phyloP scores from a whole-genome alignment of 345 rosid genomes.

The Syzygium grande region DNA sequence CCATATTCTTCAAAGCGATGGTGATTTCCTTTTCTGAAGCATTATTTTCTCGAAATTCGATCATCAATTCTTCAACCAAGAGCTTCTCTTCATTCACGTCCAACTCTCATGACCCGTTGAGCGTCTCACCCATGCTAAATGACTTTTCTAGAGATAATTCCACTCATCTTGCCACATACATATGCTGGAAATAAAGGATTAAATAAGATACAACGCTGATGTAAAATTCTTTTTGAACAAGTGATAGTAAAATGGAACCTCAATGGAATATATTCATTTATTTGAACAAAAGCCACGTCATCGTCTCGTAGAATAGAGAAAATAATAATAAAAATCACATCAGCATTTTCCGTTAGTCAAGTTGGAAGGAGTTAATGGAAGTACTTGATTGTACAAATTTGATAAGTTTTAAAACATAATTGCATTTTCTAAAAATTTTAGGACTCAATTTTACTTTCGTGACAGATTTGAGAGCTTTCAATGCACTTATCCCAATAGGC shows the following conservation, averaged over 20 bases:
- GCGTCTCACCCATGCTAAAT: slow-evolving; percentile 2
- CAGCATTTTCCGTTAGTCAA: background rate
- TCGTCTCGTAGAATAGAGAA: no score
- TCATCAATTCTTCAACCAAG: background rate
- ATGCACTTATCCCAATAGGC: background rate
- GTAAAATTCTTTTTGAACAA: background rate
- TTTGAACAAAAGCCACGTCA: background rate
- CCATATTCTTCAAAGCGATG: slow-evolving; percentile 12
- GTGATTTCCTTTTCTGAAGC: background rate
- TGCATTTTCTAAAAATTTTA: no score
- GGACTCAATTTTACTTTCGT: no score
- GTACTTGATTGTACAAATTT: no score
- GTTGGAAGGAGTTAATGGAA: no score
- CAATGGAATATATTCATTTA: background rate
- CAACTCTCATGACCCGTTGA: background rate
- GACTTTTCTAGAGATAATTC: slow-evolving; percentile 3
- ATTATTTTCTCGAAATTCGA: background rate
- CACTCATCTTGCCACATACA: slow-evolving; percentile 13
- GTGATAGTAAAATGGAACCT: fast-evolving
- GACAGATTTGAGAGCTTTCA: no score
- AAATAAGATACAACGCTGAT: background rate
- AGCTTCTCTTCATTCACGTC: slow-evolving; percentile 7
- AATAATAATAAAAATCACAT: background rate
- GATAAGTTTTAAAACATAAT: no score
- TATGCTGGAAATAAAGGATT: slow-evolving; percentile 9